These are phyloP conservation scores for Yamadazyma tumulicola DNA, from an alignment of 805 yeast genomes.

Conservation along the genomic window DNA sequence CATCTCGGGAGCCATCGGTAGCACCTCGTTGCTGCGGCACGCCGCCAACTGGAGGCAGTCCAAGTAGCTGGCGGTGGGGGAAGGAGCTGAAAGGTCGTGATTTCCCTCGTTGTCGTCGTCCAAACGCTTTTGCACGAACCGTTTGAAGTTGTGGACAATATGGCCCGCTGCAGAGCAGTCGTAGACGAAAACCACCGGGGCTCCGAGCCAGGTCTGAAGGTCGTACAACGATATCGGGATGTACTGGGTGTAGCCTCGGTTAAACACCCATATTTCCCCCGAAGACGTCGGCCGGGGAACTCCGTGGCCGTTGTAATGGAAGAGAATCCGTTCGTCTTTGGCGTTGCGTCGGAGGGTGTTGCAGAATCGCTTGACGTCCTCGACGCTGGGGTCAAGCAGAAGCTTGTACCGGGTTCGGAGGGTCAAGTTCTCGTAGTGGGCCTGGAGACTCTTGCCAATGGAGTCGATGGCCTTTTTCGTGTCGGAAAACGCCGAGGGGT, in stretches of 20 bases:
- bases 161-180: constrained; percentile 96
- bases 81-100: constrained; percentile 49
- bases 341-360: constrained; percentile 85
- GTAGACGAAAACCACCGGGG: constrained; percentile 92
- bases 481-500: constrained; percentile 77
- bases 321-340: constrained; percentile 86
- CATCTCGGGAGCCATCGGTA: constrained; percentile 90
- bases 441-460: constrained; percentile 82
- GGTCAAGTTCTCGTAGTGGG: constrained; percentile 86
- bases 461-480: constrained; percentile 88
- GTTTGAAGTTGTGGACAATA: constrained; percentile 82
- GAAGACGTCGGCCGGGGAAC: constrained; percentile 95
- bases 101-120: constrained; percentile 75
- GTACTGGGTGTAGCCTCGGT: constrained; percentile 94
- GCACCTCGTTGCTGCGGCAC: constrained; percentile 76
- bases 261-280: constrained; percentile 98
- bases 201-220: constrained; percentile 95
- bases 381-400: constrained; percentile 90
- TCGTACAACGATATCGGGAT: constrained; percentile 96
- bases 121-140: constrained; percentile 84
- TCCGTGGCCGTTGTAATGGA: constrained; percentile 97
- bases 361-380: constrained; percentile 89
- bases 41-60: constrained; percentile 95
- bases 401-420: constrained; percentile 87
- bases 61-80: constrained; percentile 65